These are phyloP conservation scores for Sporothrix schenckii DNA, from an alignment of 2,329 filamentous ascomycete genomes.

Conservation along the genomic window DNA sequence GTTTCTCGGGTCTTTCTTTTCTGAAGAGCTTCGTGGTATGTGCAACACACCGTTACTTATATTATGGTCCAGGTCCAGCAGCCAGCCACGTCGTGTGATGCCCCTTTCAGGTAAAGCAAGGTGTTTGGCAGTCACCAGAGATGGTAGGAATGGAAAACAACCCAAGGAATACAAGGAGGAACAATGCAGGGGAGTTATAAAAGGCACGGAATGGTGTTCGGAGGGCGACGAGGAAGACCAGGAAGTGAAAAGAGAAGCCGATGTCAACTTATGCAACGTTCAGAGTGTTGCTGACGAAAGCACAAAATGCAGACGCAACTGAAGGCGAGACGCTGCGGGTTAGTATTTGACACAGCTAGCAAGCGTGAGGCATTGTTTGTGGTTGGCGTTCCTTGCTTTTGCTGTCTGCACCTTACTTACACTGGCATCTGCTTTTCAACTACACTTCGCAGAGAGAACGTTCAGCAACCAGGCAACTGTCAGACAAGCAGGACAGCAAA, in stretches of 20 bases:
- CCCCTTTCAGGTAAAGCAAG: not conserved
- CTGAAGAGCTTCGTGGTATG: not conserved
- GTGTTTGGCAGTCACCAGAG: not conserved
- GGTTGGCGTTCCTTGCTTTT: slow-evolving; percentile 9
- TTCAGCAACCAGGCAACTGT: not conserved
- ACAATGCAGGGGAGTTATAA: not conserved
- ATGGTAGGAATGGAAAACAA: not conserved
- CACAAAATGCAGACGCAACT: not conserved
- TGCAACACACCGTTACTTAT: not conserved
- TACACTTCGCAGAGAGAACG: not conserved
- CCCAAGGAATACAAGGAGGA: slow-evolving; percentile 2
- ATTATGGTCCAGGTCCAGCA: slow-evolving; percentile 20
- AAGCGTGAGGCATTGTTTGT: not conserved
- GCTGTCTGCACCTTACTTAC: not conserved
- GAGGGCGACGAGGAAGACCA: slow-evolving; percentile 1
- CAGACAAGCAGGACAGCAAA: slow-evolving; percentile 2
- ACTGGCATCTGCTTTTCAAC: not conserved
- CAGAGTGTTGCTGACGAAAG: slow-evolving; percentile 14
- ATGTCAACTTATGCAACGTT: not conserved
- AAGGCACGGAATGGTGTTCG: not conserved
- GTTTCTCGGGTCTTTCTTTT: slow-evolving; percentile 12
- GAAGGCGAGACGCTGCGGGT: not conserved
- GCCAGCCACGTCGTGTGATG: not conserved
- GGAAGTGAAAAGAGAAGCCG: not conserved
- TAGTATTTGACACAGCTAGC: not conserved